Evolutionary conservation across 805 yeast genomes (phyloP).

Genomic region (Candida saitoana): DNA sequence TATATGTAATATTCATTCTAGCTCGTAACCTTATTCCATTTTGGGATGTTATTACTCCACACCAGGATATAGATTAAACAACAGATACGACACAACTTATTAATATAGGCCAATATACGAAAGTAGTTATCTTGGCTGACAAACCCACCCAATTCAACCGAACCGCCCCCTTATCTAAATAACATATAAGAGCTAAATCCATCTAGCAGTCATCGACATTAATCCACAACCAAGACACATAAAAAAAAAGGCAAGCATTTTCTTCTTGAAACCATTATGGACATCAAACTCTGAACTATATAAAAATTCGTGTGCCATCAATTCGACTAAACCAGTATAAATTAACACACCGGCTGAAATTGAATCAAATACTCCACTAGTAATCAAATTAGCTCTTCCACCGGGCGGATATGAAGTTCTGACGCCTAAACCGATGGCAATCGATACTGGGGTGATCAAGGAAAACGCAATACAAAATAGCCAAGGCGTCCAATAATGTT

Average conservation of each 20-base stretch:
- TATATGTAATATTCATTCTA: too few relatives aligned
- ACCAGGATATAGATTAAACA: too few relatives aligned
- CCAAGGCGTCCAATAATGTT: slow-evolving; percentile 50
- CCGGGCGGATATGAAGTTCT: slow-evolving; percentile 58
- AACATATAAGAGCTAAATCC: too few relatives aligned
- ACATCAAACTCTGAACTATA: slow-evolving; percentile 62
- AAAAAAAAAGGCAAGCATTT: slow-evolving; percentile 47
- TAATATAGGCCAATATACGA: too few relatives aligned
- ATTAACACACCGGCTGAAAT: slow-evolving; percentile 74
- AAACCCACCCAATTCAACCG: too few relatives aligned
- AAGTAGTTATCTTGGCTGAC: too few relatives aligned
- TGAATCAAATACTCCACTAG: slow-evolving; percentile 72
- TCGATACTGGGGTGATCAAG: slow-evolving; percentile 67
- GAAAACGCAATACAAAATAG: slow-evolving; percentile 46
- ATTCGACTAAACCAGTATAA: slow-evolving; percentile 73
- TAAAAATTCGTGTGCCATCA: slow-evolving; percentile 74
- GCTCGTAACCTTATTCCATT: too few relatives aligned
- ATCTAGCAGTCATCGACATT: slow-evolving; percentile 73
- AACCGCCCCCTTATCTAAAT: too few relatives aligned
- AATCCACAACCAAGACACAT: slow-evolving; percentile 68
- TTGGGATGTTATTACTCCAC: too few relatives aligned
- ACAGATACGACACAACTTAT: too few relatives aligned
- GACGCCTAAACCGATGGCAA: slow-evolving; percentile 76
- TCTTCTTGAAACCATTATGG: slow-evolving; percentile 45
- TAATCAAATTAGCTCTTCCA: slow-evolving; percentile 54